These are phyloP conservation scores for Aegilops bicornis DNA, from an alignment of 176 grass and related monocot genomes.

Conservation along the genomic window DNA sequence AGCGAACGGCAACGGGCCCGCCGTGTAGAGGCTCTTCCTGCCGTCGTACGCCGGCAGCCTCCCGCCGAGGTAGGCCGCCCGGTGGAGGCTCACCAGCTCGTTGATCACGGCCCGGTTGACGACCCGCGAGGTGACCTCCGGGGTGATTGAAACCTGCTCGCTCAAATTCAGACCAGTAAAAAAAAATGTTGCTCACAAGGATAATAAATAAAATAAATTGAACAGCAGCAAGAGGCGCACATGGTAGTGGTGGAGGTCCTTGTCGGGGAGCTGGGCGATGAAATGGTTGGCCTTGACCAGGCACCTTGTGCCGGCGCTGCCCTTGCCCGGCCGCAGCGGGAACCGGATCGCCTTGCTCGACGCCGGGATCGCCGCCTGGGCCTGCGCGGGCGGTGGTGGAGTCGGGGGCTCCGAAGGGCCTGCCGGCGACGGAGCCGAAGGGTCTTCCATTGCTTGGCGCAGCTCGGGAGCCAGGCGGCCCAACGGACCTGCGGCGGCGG, in stretches of 20 bases:
- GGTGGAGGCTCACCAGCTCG: constrained; percentile 55
- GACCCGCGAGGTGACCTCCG: constrained; percentile 60
- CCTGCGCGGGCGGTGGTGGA: too few relatives aligned
- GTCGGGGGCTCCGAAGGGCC: constrained; percentile 26
- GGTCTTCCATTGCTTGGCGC: constrained; percentile 82
- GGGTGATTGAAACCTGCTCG: constrained; percentile 69
- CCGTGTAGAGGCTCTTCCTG: constrained; percentile 81
- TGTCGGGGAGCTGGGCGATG: constrained; percentile 74
- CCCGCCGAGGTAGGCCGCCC: constrained; percentile 62
- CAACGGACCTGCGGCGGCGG: constrained; percentile 4
- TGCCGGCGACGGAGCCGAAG: constrained; percentile 6
- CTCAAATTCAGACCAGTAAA: background rate
- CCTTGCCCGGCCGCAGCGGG: constrained; percentile 75
- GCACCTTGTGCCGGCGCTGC: constrained; percentile 61
- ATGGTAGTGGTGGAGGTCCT: constrained; percentile 91
- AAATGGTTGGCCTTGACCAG: constrained; percentile 92
- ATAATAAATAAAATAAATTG: background rate
- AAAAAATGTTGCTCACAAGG: background rate
- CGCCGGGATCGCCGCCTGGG: background rate
- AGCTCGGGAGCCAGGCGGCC: constrained; percentile 71
- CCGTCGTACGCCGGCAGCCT: constrained; percentile 90
- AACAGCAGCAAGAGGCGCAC: constrained; percentile 23
- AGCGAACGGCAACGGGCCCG: constrained; percentile 69
- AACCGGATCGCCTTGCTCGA: constrained; percentile 71
- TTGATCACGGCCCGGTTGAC: constrained; percentile 62